Percentiles rank a stretch among this genome's conserved stretches.
Evolutionary conservation across 192 early-diverging fungal species (phyloP).

Genomic region (Umbelopsis vinacea): DNA sequence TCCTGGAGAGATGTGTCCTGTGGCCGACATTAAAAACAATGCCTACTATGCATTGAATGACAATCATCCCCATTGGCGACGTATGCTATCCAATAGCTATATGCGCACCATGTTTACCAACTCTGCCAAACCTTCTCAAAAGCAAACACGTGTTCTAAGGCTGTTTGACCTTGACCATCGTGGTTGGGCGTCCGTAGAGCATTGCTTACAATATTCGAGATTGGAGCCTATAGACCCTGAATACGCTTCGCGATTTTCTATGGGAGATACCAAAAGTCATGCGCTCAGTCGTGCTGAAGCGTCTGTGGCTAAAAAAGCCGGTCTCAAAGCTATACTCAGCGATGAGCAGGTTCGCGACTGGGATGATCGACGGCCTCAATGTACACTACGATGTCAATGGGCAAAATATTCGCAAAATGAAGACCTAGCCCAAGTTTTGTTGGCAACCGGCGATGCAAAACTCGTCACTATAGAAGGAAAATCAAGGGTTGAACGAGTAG

Average conservation of each 20-base stretch:
- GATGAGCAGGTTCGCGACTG: constrained; percentile 21
- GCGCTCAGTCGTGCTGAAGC: constrained; percentile 15
- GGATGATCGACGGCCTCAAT: constrained; percentile 15
- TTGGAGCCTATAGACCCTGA: constrained; percentile 15
- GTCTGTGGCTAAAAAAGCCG: constrained; percentile 12
- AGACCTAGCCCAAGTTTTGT: constrained; percentile 27
- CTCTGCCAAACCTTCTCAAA: neutral
- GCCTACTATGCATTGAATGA: constrained; percentile 11
- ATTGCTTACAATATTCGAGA: constrained; percentile 27
- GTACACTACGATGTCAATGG: constrained; percentile 16
- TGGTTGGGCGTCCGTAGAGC: constrained; percentile 35
- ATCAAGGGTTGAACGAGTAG: constrained; percentile 11
- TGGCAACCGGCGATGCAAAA: constrained; percentile 32
- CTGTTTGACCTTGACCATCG: constrained; percentile 34
- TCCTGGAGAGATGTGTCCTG: constrained; percentile 29
- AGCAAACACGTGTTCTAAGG: constrained; percentile 12
- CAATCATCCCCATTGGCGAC: constrained; percentile 32
- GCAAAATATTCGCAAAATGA: constrained; percentile 38
- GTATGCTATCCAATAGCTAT: constrained; percentile 32
- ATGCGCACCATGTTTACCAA: constrained; percentile 31
- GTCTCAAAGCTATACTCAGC: neutral
- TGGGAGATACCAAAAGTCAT: constrained; percentile 27
- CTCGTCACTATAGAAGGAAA: constrained; percentile 20
- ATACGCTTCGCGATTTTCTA: constrained; percentile 10
- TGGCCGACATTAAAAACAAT: constrained; percentile 25